phyloP scores from a whole-genome alignment of 306 rosid genomes.

The Medicago arabica region DNA sequence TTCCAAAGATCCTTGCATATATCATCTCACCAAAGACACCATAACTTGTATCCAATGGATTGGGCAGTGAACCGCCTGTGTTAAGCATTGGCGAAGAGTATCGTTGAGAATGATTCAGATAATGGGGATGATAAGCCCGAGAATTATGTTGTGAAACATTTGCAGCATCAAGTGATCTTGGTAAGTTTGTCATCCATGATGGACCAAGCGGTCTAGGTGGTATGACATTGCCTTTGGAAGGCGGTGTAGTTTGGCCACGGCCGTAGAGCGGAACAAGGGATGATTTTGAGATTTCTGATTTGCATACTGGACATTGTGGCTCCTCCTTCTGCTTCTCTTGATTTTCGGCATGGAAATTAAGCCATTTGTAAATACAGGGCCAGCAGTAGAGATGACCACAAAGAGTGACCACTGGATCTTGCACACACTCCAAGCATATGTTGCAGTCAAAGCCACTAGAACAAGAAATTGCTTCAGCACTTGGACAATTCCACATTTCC shows the following conservation, averaged over 20 bases:
- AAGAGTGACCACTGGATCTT: conserved; percentile 94
- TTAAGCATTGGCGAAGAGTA: conserved; percentile 45
- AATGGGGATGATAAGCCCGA: conserved; percentile 48
- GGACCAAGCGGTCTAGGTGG: conserved; percentile 74
- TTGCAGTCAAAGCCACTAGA: conserved; percentile 81
- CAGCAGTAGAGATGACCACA: conserved; percentile 98
- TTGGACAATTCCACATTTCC: conserved; percentile 49
- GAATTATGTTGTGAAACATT: conserved; percentile 40
- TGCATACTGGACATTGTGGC: conserved; percentile 85
- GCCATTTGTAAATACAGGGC: conserved; percentile 97
- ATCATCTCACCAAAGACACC: conserved; percentile 75
- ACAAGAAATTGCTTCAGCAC: conserved; percentile 45
- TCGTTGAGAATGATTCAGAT: conserved; percentile 47
- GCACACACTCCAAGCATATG: conserved; percentile 81
- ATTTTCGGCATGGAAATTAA: conserved; percentile 49
- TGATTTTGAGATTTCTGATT: conserved; percentile 69
- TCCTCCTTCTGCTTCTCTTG: conserved; percentile 43
- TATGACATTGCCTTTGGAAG: conserved; percentile 55
- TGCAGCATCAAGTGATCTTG: conserved; percentile 40
- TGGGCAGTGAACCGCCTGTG: conserved; percentile 47
- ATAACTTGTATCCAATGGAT: conserved; percentile 48
- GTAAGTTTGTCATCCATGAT: conserved; percentile 42
- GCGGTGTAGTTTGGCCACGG: conserved; percentile 50
- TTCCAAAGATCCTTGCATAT: conserved; percentile 76
- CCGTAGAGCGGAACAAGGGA: conserved; percentile 82